Percentiles rank a stretch among this genome's conserved stretches.
phyloP scores from a whole-genome alignment of 192 early-diverging fungal species.

The Gigaspora rosea region DNA sequence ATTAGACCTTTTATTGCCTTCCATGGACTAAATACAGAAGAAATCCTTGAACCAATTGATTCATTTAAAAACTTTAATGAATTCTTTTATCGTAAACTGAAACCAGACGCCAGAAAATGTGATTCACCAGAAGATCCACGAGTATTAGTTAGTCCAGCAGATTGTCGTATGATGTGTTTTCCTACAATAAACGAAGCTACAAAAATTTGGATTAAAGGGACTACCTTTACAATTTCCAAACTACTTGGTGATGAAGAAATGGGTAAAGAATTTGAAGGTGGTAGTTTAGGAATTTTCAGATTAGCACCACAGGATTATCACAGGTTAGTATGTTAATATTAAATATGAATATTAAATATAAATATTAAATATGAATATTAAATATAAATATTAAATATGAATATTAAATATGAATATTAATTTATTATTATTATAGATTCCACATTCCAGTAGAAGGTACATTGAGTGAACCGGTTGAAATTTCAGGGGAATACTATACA shows the following conservation, averaged over 20 bases:
- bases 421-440: slow-evolving; percentile 45
- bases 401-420: background rate
- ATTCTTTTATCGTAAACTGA: slow-evolving; percentile 84
- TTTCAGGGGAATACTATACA: slow-evolving; percentile 75
- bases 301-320: slow-evolving; percentile 88
- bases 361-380: background rate
- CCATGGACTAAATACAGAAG: slow-evolving; percentile 66
- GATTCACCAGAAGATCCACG: slow-evolving; percentile 46
- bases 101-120: slow-evolving; percentile 57
- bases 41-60: slow-evolving; percentile 69
- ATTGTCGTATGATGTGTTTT: slow-evolving; percentile 73
- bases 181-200: slow-evolving; percentile 64
- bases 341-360: background rate
- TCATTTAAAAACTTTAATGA: slow-evolving; percentile 79
- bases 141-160: slow-evolving; percentile 72
- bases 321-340: slow-evolving; percentile 38
- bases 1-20: slow-evolving; percentile 75
- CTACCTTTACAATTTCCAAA: slow-evolving; percentile 61
- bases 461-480: slow-evolving; percentile 50
- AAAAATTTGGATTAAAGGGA: slow-evolving; percentile 81
- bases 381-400: background rate
- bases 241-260: slow-evolving; percentile 56
- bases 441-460: slow-evolving; percentile 74
- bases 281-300: slow-evolving; percentile 69
- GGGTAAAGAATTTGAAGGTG: slow-evolving; percentile 60